Evolutionary conservation across 2,329 filamentous ascomycete species (phyloP), one percentile per base, ranked within the genome.

Genomic region (Monosporascus sp.): DNA sequence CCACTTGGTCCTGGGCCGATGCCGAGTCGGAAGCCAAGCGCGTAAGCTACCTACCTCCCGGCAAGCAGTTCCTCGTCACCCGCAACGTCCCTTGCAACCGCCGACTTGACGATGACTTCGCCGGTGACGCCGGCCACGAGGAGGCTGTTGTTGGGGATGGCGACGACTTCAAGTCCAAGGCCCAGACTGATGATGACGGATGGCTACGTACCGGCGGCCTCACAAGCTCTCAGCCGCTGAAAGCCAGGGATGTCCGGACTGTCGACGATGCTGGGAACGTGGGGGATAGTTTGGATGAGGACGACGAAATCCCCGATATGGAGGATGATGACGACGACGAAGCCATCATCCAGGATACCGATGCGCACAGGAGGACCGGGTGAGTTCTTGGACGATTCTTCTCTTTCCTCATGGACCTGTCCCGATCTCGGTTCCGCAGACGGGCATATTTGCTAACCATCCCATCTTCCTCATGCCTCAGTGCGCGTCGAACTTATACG

Each of bases 251-350:
- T 70, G 91, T 97, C 43, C 79, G 89, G 62, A 95, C 92, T 0
- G 85, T 97, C 24, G 92, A 96, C 66, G 91, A 96, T 65, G 86
- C 88, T 24, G 93, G 92, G 26, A 93, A 94, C 65, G 78, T 96
- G 45, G 91, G 88, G 15, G 89, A 92, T 54, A 78, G 82, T 35
- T 76, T 89, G 5, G 81, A 85, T 28, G 87, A 87, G 50, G 85
- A 90, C 45, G 84, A 86, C 45, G 93, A 97, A 65, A 97, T 97
- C 57, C 93, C 92, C 0, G 93, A 97, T 68, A 97, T 97, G 91
- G 94, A 97, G 68, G 94, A 97, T 58, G 93, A 97, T 53, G 93
- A 91, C 57, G 88, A 97, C 60, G 92, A 96, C 57, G 92, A 97
- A 72, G 94, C 94, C 45, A 97, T 99, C 68, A 97, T 97, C 65